Percentiles rank a stretch among this genome's conserved stretches.
phyloP scores from a whole-genome alignment of 1,284 basidiomycete genomes.

The Paramarasmius palmivorus region DNA sequence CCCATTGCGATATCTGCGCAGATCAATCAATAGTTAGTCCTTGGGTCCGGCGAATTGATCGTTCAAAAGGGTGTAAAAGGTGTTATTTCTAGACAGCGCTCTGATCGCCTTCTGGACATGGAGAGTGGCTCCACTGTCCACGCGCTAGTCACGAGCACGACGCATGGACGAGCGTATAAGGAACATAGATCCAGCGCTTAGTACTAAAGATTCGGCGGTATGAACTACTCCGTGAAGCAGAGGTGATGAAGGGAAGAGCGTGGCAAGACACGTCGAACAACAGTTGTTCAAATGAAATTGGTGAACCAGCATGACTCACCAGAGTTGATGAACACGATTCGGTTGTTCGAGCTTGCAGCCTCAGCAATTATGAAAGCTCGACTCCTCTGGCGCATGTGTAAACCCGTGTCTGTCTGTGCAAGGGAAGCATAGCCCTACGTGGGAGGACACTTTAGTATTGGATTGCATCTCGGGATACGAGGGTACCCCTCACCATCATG shows the following conservation, averaged over 20 bases:
- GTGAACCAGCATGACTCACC: slow-evolving; percentile 37
- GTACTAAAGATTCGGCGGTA: neutral
- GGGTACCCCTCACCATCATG: slow-evolving; percentile 56
- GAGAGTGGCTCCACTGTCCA: neutral
- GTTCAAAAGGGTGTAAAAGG: neutral
- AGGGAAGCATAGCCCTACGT: slow-evolving; percentile 71
- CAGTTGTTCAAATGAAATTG: neutral
- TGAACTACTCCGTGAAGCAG: neutral
- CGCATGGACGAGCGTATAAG: neutral
- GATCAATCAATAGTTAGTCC: neutral
- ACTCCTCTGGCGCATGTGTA: slow-evolving; percentile 79
- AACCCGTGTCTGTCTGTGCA: slow-evolving; percentile 71
- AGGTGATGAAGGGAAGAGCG: neutral
- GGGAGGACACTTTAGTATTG: too few species aligned
- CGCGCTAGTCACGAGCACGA: neutral
- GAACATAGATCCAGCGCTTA: neutral
- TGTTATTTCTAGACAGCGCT: neutral
- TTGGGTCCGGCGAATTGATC: neutral
- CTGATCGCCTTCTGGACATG: neutral
- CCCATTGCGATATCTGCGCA: slow-evolving; percentile 74
- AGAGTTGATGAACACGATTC: slow-evolving; percentile 77
- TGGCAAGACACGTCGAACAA: too few species aligned
- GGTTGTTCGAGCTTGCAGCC: slow-evolving; percentile 49
- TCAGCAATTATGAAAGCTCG: slow-evolving; percentile 80
- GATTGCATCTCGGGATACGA: neutral